These are phyloP conservation scores for Trichoderma koningii DNA, from an alignment of 2,329 filamentous ascomycete genomes.

Conservation along the genomic window DNA sequence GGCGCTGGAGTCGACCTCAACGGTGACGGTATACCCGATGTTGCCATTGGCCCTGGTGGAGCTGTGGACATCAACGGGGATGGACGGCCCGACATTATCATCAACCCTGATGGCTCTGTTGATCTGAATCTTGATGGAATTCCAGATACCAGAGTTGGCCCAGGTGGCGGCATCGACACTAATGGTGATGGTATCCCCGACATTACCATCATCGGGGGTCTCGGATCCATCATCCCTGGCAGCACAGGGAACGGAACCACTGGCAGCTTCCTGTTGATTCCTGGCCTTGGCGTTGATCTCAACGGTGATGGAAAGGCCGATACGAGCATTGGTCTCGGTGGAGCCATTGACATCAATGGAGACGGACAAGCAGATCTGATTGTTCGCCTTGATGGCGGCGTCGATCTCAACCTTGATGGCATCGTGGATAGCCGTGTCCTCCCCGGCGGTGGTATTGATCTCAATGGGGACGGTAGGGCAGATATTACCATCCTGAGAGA, in stretches of 20 bases:
- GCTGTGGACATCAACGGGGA: constrained; percentile 3
- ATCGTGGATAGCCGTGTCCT: neutral
- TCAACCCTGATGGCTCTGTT: neutral
- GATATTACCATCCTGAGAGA: neutral
- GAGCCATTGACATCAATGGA: neutral
- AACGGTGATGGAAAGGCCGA: constrained; percentile 20
- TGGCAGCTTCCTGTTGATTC: neutral
- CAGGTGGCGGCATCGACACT: neutral
- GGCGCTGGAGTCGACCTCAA: neutral
- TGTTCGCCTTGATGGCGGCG: neutral
- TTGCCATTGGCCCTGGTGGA: neutral
- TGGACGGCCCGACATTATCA: neutral
- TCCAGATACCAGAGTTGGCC: neutral
- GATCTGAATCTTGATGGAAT: constrained; percentile 13
- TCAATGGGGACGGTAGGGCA: constrained; percentile 1
- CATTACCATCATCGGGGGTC: neutral
- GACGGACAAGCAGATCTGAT: constrained; percentile 6
- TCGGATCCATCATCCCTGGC: neutral
- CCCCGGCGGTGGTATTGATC: neutral
- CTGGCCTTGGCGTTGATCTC: constrained; percentile 4
- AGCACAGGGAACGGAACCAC: neutral
- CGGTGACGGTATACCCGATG: constrained; percentile 5
- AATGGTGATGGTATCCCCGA: constrained; percentile 12
- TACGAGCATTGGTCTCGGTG: neutral
- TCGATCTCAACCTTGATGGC: neutral